These are phyloP conservation scores for Glonium stellatum DNA, from an alignment of 495 filamentous ascomycete species.

Conservation along the genomic window DNA sequence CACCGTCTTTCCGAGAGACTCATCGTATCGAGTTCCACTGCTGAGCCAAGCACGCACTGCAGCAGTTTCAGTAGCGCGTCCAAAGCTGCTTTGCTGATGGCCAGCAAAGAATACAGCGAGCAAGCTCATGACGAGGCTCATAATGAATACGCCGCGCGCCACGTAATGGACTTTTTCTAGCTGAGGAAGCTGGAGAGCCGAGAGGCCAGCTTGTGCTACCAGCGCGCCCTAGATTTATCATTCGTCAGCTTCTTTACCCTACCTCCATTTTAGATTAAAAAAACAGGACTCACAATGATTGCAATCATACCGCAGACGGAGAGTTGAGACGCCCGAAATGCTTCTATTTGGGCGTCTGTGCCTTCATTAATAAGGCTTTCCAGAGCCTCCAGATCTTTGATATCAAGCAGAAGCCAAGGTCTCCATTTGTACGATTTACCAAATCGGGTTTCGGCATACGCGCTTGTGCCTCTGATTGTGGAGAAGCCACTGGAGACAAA, in stretches of 20 bases:
- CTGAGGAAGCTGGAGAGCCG: constrained; percentile 16
- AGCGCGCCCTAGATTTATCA: constrained; percentile 23
- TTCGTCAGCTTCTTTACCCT: no score
- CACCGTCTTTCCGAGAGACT: neutral
- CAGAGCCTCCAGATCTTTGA: constrained; percentile 16
- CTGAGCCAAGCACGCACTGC: constrained; percentile 14
- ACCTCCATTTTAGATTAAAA: no score
- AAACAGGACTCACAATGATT: constrained; percentile 11
- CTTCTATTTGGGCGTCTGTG: constrained; percentile 13
- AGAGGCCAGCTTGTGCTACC: constrained; percentile 8
- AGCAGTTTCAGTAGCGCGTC: constrained; percentile 5
- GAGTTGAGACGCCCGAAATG: constrained; percentile 10
- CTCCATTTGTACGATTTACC: constrained; percentile 13
- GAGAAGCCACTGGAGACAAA: constrained; percentile 9
- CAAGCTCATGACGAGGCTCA: constrained; percentile 10
- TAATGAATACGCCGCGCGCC: constrained; percentile 6
- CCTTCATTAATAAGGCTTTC: constrained; percentile 19
- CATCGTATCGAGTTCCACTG: neutral
- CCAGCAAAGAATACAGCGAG: constrained; percentile 15
- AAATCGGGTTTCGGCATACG: constrained; percentile 10
- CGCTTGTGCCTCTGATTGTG: neutral
- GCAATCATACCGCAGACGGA: constrained; percentile 19
- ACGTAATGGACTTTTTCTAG: constrained; percentile 11
- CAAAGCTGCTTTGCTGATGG: constrained; percentile 19
- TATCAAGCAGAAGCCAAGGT: constrained; percentile 22